Evolutionary conservation across 345 rosid species (phyloP), one percentile per base, ranked within the genome.

Genomic region (Conringia planisiliqua): DNA sequence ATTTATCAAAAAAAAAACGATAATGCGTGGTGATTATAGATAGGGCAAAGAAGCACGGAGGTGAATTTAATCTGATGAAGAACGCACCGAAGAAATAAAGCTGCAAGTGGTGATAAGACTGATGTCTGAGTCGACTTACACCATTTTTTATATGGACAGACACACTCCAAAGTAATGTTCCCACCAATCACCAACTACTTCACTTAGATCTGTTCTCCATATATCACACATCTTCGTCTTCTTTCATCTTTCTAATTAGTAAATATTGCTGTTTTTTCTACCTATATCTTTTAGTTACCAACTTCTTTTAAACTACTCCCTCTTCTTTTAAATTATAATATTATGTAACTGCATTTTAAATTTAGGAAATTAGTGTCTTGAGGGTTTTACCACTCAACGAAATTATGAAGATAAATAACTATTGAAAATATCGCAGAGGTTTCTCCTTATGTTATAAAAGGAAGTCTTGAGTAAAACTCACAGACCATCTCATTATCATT

Each of bases 41-140:
- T 54, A 62, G 59, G 60, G 30, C 26, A 63, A 56, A 66, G 51
- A 44, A 35, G 75, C 16, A 59, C 16, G 63, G 51, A 27, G 20
- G 57, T 66, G 48, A 68, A 14, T 70, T 76, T 55, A 44, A 70
- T 70, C 71, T 62, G 80, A 70, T 62, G 80, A 70, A 76, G 75
- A 70, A 70, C 75, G 80, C 80, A 76, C 80, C 63, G 4, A 63
- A 70, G 35, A 54, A 44, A 63, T 43, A 76, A 76, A 63, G 75
- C 59, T 62, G 65, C 80, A 63, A 76, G 80, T 76, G 71, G 75
- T 7, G 70, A 76, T 68, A 51, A 43, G 61, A 63, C 51, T 61
- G 75, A 32, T 76, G 75, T 76, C 66, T 68, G 75, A 76, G 75
- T 76, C 75, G 75, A 70, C 71, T 62, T 44, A 55, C 80, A 76